Base-by-base conservation (phyloP, 2,329 filamentous ascomycete genomes). In the Colletotrichum lupini region DNA sequence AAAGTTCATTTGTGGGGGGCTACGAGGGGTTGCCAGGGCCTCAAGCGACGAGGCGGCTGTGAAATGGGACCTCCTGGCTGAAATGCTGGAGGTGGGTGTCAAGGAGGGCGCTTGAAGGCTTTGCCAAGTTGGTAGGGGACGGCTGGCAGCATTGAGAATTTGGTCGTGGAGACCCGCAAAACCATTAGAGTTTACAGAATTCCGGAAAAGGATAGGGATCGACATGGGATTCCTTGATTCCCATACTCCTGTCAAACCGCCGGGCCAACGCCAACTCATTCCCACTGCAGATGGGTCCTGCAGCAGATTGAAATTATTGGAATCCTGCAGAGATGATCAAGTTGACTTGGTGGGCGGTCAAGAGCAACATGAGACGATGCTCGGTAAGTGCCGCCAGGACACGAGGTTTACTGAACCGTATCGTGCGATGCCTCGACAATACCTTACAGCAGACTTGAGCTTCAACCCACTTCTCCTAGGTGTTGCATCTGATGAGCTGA, bases 31-130 rank as follows among this genome's bases (percentile, higher is more conserved):
- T 11, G 92, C 94, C 62, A 89, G 95, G 77, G 93, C 92, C 42
- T 92, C 93, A 60, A 91, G 91, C 32, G 91, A 94, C 67, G 79
- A 82, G 16, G 84, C 85, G 53, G 82, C 87, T 78, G 79, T 89
- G 37, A 90, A 92, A 79, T 96, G 95, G 93, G 94, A 97, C 81
- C 90, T 93, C 73, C 80, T 98, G 73, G 94, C 93, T 0, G 94
- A 97, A 81, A 93, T 93, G 85, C 82, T 97, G 57, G 93, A 95
- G 77, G 87, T 86, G 78, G 83, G 85, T 55, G 76, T 82, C n/a
- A 70, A 37, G 26, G 67, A 74, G n/a, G 68, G 67, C 32, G 56
- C 37, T 61, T 73, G 71, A 73, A 37, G n/a, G 37, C 55, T 30
- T 46, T 28, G 52, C 46, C 49, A 58, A 58, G 14, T 37, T 26